Conservation (phyloP, 176 grass and related monocot genomes). For the bread wheat (Triticum aestivum) region IWGSC_CS_RefSeq_v2.1 NC_057800.1:465882989-465883488, state of each 20-base stretch:
- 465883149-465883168: too few relatives aligned
- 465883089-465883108: too few relatives aligned
- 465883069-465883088: too few relatives aligned
- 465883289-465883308: background rate
- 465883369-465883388: background rate
- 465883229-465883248: too few relatives aligned
- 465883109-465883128: too few relatives aligned
- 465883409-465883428: background rate
- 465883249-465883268: too few relatives aligned
- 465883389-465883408: background rate
- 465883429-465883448: background rate
- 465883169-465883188: too few relatives aligned
- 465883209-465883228: too few relatives aligned
- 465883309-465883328: background rate
- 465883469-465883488: background rate
- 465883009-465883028: constrained; percentile 1
- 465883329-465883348: background rate
- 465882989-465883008: constrained; percentile 30
- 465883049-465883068: too few relatives aligned
- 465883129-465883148: too few relatives aligned
- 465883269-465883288: background rate
- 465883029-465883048: too few relatives aligned
- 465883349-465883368: constrained; percentile 11
- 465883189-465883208: too few relatives aligned
- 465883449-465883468: background rate